Percentiles rank a stretch among this genome's conserved stretches.
phyloP scores from a whole-genome alignment of 2,329 filamentous ascomycete genomes.

The Monosporascus sp. region DNA sequence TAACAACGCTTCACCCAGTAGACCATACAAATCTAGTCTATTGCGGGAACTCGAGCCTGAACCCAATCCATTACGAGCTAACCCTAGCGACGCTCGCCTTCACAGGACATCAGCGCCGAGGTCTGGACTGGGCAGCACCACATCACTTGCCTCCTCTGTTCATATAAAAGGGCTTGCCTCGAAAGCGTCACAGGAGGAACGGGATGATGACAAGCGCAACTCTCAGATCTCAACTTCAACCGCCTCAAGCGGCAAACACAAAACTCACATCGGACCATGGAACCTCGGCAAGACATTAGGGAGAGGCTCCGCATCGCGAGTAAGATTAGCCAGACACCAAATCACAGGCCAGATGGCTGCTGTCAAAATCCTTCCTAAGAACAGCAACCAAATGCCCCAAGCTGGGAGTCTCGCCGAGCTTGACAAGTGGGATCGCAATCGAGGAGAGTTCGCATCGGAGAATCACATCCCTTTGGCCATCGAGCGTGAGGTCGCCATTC shows the following conservation, averaged over 20 bases:
- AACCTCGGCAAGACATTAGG: slow-evolving; percentile 84
- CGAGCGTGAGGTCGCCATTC: slow-evolving; percentile 91
- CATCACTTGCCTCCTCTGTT: not conserved
- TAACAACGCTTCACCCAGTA: slow-evolving; percentile 16
- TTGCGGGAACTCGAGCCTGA: slow-evolving; percentile 4
- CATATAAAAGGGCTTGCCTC: slow-evolving; percentile 2
- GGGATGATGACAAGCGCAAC: slow-evolving; percentile 16
- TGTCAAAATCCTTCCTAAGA: slow-evolving; percentile 91
- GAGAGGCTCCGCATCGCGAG: slow-evolving; percentile 82
- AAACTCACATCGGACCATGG: slow-evolving; percentile 89
- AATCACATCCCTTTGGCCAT: slow-evolving; percentile 79
- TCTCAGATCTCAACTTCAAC: slow-evolving; percentile 22
- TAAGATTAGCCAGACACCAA: slow-evolving; percentile 77
- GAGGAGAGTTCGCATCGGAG: slow-evolving; percentile 52
- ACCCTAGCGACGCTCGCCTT: slow-evolving; percentile 8
- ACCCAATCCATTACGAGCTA: slow-evolving; percentile 16
- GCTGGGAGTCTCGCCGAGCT: slow-evolving; percentile 81
- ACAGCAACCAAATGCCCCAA: slow-evolving; percentile 71
- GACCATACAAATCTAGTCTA: slow-evolving; percentile 11
- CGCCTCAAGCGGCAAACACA: slow-evolving; percentile 38
- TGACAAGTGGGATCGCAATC: slow-evolving; percentile 64
- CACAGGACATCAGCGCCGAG: not conserved
- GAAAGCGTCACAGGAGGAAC: slow-evolving; percentile 6
- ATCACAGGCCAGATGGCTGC: slow-evolving; percentile 77
- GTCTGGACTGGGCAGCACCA: not conserved